These are phyloP conservation scores for Oryza coarctata DNA, from an alignment of 176 grass and related monocot genomes.

Conservation along the genomic window DNA sequence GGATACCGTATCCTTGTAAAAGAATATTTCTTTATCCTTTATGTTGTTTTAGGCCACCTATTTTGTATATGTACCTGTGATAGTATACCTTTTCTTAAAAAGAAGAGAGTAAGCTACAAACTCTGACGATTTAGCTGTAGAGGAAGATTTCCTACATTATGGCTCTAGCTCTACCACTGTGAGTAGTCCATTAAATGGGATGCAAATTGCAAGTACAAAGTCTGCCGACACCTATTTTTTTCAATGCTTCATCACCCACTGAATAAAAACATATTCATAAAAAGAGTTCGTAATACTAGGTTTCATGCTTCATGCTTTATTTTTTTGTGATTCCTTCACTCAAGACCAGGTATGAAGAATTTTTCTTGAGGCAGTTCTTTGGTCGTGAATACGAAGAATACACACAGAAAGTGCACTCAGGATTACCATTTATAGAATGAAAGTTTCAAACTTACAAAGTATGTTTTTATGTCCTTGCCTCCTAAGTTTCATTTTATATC, in stretches of 20 bases:
- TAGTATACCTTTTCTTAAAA: background rate
- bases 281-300: background rate
- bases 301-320: constrained; percentile 17
- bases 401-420: constrained; percentile 62
- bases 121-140: background rate
- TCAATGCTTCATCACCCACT: background rate
- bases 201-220: background rate
- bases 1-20: constrained; percentile 86
- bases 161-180: background rate
- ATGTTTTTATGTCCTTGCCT: constrained; percentile 10
- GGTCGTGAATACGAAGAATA: constrained; percentile 73
- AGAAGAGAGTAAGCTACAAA: background rate
- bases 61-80: background rate
- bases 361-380: constrained; percentile 97
- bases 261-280: constrained; percentile 11
- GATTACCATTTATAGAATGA: constrained; percentile 92
- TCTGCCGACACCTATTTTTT: background rate
- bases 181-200: background rate
- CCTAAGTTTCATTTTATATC: constrained; percentile 12
- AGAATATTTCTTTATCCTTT: background rate
- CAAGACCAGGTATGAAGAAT: constrained; percentile 79
- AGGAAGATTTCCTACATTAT: background rate
- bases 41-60: background rate
- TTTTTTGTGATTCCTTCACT: constrained; percentile 58
- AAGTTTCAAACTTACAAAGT: constrained; percentile 32